Evolutionary conservation across 1,284 basidiomycete species (phyloP), one percentile per base, ranked within the genome.

Genomic region (Pseudozyma sp.): DNA sequence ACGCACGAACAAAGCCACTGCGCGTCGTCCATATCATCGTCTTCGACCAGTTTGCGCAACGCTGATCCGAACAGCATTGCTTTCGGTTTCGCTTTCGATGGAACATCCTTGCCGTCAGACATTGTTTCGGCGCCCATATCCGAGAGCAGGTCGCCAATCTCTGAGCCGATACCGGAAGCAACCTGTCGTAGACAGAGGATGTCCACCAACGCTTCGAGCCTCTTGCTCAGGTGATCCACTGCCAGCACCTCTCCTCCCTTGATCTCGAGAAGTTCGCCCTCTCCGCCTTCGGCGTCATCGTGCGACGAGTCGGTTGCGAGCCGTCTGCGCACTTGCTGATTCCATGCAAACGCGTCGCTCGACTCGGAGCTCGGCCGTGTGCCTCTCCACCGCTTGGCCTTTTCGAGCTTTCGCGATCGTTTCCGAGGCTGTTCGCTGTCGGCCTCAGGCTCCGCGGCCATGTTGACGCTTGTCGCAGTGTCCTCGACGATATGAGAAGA

Each of bases 1-100:
- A 83, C 68, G 30, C 61, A 59, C 5, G 69, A 73, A 50, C 78
- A 81, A 3, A 83, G 65, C 78, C 79, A 81, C 57, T 83, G 81
- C 16, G 79, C 71, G 51, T 81, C 81, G 57, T 83, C 81, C 53
- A 76, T 61, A 40, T 76, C 76, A 46, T 83, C 81, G 7, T 77
- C 53, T 24, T 68, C 53, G 29, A 66, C 37, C 19, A 68, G 17
- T 46, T 73, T 73, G 40, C 70, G 70, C 29, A 62, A 47, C 46
- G 70, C 58, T 5, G 75, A 71, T 9, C 75, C 75, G 8, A 77
- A 70, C 29, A 60, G 9, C 0, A 9, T 44, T 14, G 47, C 56
- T 47, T 33, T 67, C 17, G 30, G 44, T 16, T 39, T 43, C 2
- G 39, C 4, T 17, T n/a, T 29, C 14, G 39, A 44, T 6, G 3